Conservation (phyloP, 768 basidiomycete genomes). For the Suillus weaverae region DNA sequence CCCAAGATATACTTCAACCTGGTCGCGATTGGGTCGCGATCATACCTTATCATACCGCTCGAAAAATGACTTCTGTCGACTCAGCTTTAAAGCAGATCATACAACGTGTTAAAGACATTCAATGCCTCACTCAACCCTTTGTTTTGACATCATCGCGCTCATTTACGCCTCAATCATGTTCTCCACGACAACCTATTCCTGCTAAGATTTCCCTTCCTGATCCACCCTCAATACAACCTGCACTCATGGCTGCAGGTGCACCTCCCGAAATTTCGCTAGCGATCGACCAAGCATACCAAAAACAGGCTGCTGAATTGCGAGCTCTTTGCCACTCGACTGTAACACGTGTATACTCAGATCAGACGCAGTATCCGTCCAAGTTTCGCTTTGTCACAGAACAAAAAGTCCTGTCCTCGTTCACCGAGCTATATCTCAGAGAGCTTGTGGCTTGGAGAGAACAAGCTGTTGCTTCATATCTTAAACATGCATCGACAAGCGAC, state of each 20-base stretch:
- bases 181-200: neutral
- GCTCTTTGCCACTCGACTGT: rapidly evolving
- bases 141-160: neutral
- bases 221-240: slow-evolving; percentile 2
- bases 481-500: neutral
- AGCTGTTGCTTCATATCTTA: rapidly evolving
- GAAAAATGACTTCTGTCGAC: too few relatives aligned
- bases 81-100: too few relatives aligned
- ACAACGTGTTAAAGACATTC: rapidly evolving
- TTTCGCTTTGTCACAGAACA: neutral
- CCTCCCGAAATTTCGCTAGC: neutral
- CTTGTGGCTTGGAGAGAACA: neutral
- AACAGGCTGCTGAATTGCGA: slow-evolving; percentile 10
- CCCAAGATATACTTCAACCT: neutral
- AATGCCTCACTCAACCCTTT: neutral
- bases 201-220: slow-evolving; percentile 7
- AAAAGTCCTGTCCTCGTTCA: neutral
- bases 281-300: slow-evolving; percentile 7
- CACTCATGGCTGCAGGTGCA: slow-evolving; percentile 5
- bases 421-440: neutral
- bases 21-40: too few relatives aligned
- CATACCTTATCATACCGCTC: too few relatives aligned
- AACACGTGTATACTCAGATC: neutral
- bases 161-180: neutral
- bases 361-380: neutral